Percentiles rank a stretch among this genome's conserved stretches.
phyloP scores from a whole-genome alignment of 2,329 filamentous ascomycete genomes.

The Exophiala spinifera region DNA sequence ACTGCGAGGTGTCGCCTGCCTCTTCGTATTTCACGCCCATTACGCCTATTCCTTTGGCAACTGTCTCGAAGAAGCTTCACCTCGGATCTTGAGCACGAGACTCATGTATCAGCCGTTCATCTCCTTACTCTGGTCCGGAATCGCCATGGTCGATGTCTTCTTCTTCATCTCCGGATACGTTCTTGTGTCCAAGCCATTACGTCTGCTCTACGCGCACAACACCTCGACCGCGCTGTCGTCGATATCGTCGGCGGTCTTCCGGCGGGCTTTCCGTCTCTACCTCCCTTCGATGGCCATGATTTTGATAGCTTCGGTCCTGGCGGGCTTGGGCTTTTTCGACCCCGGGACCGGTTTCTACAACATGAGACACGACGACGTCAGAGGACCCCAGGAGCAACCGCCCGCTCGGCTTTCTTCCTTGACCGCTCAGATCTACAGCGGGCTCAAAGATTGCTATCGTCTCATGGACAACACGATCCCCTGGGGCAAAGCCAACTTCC shows the following conservation, averaged over 20 bases:
- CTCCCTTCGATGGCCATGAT: constrained; percentile 41
- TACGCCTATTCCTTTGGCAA: constrained; percentile 13
- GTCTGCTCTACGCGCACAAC: constrained; percentile 37
- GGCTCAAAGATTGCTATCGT: constrained; percentile 10
- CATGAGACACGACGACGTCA: constrained; percentile 4
- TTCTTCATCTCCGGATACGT: constrained; percentile 50
- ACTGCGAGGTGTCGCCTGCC: constrained; percentile 41
- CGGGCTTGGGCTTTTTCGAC: constrained; percentile 34
- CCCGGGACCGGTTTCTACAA: constrained; percentile 1
- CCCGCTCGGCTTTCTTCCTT: constrained; percentile 34
- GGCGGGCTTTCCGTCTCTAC: constrained; percentile 43
- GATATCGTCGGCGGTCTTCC: constrained; percentile 42
- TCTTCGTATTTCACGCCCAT: constrained; percentile 24
- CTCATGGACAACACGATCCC: constrained; percentile 13
- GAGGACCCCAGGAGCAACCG: constrained; percentile 33
- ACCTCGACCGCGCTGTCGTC: constrained; percentile 38
- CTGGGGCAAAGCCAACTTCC: constrained; percentile 11
- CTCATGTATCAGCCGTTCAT: constrained; percentile 15
- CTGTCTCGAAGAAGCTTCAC: constrained; percentile 6
- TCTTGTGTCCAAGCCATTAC: constrained; percentile 43
- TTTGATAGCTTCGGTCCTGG: constrained; percentile 39
- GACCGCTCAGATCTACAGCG: constrained; percentile 8
- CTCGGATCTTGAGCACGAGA: not conserved
- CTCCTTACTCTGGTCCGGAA: constrained; percentile 16
- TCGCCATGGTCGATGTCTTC: constrained; percentile 41